Conservation (phyloP, 108 stramenopile species). For the Ochromonas danica region DNA sequence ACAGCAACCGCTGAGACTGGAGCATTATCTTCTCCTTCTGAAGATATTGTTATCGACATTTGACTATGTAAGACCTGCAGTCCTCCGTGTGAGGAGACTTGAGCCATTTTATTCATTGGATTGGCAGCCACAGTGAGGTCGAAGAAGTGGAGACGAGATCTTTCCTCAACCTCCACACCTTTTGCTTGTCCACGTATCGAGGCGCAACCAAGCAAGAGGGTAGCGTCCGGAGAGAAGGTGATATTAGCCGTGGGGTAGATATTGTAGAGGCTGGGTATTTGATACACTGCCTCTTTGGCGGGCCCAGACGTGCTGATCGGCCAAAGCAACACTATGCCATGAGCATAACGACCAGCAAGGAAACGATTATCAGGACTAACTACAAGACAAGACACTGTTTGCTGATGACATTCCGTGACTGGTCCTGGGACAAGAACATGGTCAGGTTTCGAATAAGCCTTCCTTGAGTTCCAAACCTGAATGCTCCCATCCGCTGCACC, state of each 20-base stretch:
- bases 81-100: too few species aligned
- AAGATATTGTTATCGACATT: too few species aligned
- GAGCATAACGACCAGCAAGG: constrained; percentile 63
- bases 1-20: not conserved
- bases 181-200: too few species aligned
- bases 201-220: too few species aligned
- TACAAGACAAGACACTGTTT: constrained; percentile 52
- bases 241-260: not conserved
- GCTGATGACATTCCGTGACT: too few species aligned
- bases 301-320: not conserved
- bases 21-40: too few species aligned
- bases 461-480: constrained; percentile 71
- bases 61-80: too few species aligned
- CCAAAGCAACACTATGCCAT: constrained; percentile 65
- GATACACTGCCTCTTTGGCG: not conserved
- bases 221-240: too few species aligned
- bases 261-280: not conserved
- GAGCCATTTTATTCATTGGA: too few species aligned
- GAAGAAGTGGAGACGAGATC: too few species aligned
- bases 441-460: constrained; percentile 45
- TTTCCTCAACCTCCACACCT: too few species aligned
- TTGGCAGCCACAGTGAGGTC: too few species aligned
- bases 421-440: constrained; percentile 61
- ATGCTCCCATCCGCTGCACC: constrained; percentile 76
- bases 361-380: constrained; percentile 57